Conservation (phyloP, 2,329 filamentous ascomycete species). For the Stachybotrys chlorohalonatus region DNA sequence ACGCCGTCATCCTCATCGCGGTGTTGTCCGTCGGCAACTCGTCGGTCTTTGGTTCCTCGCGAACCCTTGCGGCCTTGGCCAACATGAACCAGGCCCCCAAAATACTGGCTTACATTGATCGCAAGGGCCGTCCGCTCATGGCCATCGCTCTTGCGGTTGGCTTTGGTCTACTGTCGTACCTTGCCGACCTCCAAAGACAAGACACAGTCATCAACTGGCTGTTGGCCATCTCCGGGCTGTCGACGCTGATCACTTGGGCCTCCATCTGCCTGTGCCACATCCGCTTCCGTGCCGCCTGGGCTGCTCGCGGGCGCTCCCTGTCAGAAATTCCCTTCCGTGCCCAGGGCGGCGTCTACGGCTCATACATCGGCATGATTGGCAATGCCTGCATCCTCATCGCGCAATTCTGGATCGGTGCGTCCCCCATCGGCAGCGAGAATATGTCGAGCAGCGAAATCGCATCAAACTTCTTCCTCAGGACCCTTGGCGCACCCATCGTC, state of each 20-base stretch:
- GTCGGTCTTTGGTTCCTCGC: constrained; percentile 81
- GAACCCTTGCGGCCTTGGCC: constrained; percentile 81
- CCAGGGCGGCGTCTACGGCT: constrained; percentile 70
- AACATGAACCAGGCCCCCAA: constrained; percentile 78
- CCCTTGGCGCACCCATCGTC: constrained; percentile 62
- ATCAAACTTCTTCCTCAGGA: constrained; percentile 64
- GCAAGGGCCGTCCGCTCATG: constrained; percentile 68
- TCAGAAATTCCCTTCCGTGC: constrained; percentile 73
- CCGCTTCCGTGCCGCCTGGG: constrained; percentile 80
- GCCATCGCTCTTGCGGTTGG: constrained; percentile 59
- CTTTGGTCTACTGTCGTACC: constrained; percentile 68
- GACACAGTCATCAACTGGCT: constrained; percentile 69
- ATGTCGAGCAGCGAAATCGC: constrained; percentile 38
- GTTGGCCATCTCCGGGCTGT: constrained; percentile 62
- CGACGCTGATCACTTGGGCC: constrained; percentile 70
- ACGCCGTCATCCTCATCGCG: constrained; percentile 85
- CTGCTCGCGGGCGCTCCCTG: constrained; percentile 55
- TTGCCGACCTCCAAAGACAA: constrained; percentile 56
- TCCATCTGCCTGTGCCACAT: constrained; percentile 88
- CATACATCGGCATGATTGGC: constrained; percentile 68
- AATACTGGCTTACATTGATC: constrained; percentile 73
- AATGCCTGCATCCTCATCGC: constrained; percentile 69
- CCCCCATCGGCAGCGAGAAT: constrained; percentile 52
- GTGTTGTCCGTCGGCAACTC: constrained; percentile 89
- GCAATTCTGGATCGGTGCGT: constrained; percentile 83